Evolutionary conservation across 2,329 filamentous ascomycete genomes (phyloP).

Genomic region (Fusarium sp.): DNA sequence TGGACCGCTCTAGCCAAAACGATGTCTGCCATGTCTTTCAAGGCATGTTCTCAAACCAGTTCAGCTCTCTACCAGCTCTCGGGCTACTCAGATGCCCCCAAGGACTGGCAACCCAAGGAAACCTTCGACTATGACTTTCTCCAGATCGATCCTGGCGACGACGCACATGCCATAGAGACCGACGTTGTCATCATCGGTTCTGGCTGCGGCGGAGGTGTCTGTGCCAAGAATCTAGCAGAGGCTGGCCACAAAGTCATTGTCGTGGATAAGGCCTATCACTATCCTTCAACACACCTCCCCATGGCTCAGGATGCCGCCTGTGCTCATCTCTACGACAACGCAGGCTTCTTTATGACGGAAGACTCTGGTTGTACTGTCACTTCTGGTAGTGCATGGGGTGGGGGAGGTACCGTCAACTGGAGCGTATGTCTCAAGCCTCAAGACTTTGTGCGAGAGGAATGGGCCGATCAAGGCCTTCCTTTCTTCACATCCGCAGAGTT

Average conservation of each 20-base stretch:
- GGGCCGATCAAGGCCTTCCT: slow-evolving; percentile 74
- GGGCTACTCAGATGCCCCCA: slow-evolving; percentile 66
- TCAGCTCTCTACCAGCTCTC: slow-evolving; percentile 63
- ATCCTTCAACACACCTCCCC: slow-evolving; percentile 75
- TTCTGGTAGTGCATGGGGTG: slow-evolving; percentile 80
- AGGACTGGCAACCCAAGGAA: slow-evolving; percentile 59
- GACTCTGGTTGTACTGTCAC: slow-evolving; percentile 68
- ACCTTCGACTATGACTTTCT: slow-evolving; percentile 69
- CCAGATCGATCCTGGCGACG: slow-evolving; percentile 58
- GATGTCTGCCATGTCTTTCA: slow-evolving; percentile 63
- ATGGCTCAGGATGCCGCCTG: slow-evolving; percentile 72
- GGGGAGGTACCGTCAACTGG: slow-evolving; percentile 92
- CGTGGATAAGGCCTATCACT: slow-evolving; percentile 84
- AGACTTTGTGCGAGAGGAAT: slow-evolving; percentile 80
- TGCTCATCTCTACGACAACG: slow-evolving; percentile 74
- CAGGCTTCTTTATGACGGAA: slow-evolving; percentile 65
- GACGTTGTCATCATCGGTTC: slow-evolving; percentile 89
- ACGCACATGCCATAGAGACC: slow-evolving; percentile 71
- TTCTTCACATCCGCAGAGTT: slow-evolving; percentile 80
- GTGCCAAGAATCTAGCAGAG: slow-evolving; percentile 81
- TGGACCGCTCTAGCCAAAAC: slow-evolving; percentile 66
- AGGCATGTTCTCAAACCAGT: slow-evolving; percentile 64
- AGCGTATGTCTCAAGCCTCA: slow-evolving; percentile 73
- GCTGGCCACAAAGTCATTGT: slow-evolving; percentile 80
- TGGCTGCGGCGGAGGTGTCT: slow-evolving; percentile 85